These are phyloP conservation scores for Oenanthe sinensis DNA, from an alignment of 129 eudicot genomes.

Conservation along the genomic window DNA sequence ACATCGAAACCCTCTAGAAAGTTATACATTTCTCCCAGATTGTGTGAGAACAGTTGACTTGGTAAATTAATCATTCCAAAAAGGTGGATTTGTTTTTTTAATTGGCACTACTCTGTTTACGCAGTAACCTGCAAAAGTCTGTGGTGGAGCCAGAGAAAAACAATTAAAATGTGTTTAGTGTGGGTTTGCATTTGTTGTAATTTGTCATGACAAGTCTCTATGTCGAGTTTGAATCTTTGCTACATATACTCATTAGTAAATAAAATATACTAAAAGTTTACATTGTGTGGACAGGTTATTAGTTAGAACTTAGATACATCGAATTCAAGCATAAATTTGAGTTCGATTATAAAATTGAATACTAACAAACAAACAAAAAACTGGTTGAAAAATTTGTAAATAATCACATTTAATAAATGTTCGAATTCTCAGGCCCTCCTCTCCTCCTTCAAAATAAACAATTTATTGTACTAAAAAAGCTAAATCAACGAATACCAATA, in stretches of 20 bases:
- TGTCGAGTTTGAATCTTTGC: not conserved
- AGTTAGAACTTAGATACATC: too few species aligned
- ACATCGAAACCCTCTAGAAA: not conserved
- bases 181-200: not conserved
- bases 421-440: too few species aligned
- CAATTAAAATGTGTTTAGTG: not conserved
- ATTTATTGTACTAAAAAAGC: too few species aligned
- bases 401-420: too few species aligned
- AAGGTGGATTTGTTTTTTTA: not conserved
- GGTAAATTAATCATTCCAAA: not conserved
- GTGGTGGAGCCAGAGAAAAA: not conserved
- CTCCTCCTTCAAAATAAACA: too few species aligned
- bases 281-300: too few species aligned
- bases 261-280: not conserved
- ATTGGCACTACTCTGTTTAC: not conserved
- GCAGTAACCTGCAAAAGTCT: not conserved
- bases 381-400: too few species aligned
- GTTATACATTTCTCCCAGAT: constrained; percentile 1
- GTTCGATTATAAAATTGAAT: too few species aligned
- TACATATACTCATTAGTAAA: not conserved
- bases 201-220: not conserved
- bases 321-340: too few species aligned
- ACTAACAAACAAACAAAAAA: too few species aligned
- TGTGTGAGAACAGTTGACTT: constrained; percentile 3
- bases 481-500: too few species aligned